Evolutionary conservation across 2,329 filamentous ascomycete genomes (phyloP), one percentile per base, ranked within the genome.

Genomic region (Septoria petroselini): DNA sequence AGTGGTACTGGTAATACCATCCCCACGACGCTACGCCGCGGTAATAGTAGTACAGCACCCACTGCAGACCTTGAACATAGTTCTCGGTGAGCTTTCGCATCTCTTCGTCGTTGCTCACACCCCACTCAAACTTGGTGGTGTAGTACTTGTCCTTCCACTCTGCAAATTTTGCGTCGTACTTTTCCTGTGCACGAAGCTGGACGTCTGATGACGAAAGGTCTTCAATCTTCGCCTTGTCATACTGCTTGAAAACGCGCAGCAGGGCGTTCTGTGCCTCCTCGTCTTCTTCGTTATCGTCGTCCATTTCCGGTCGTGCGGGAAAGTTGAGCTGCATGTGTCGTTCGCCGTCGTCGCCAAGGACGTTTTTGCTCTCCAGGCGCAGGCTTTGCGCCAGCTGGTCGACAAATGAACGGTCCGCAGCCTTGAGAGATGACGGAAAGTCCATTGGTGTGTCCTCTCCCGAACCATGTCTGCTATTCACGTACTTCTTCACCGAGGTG

Each of bases 1-100:
- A 98, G 71, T 98, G 94, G 70, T 95, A 98, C 53, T 79, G 78
- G 70, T 96, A 98, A 72, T 88, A 98, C 93, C 93, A 98, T 11
- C 93, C 90, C 93, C 93, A 98, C 9, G 91, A 97, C 12, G 89
- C 93, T 53, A 98, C 93, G 55, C 93, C 93, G 46, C 85, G 85
- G 72, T 98, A 98, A 71, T 98, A 98, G 74, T 98, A 98, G 70
- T 86, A 96, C 41, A 98, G 76, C 35, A 98, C 93, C 94, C 93
- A 98, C 68, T 98, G 93, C 53, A 98, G 74, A 54, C 93, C 93
- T 71, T 98, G 88, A 5, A 98, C 90, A 63, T 98, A 98, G 71
- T 97, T 98, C 70, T 97, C 90, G 19, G 88, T 86, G 53, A 98
- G 76, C 57, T 86, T 84, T 46, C 77, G 84, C 65, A 97, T 77